Conservation (phyloP, 371 early-diverging fungal species). For the Apophysomyces trapeziformis region DNA sequence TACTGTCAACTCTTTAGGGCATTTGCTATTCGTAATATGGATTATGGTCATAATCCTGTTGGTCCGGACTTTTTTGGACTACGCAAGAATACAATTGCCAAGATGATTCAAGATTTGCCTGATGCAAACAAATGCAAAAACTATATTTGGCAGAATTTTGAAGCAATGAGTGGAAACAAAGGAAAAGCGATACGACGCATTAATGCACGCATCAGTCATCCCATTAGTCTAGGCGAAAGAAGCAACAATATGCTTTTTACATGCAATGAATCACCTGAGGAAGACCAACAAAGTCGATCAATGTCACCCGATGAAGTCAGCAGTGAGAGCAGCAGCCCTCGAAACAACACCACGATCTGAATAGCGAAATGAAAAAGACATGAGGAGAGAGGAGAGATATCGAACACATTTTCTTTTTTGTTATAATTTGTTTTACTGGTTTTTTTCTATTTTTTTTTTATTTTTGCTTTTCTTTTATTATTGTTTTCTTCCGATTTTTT, state of each 20-base stretch:
- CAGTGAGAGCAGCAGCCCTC: not conserved
- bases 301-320: conserved; percentile 3
- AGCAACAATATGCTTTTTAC: not conserved
- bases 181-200: conserved; percentile 15
- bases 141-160: conserved; percentile 74
- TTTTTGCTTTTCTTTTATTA: not conserved
- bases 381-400: conserved; percentile 9
- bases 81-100: conserved; percentile 82
- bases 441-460: not conserved
- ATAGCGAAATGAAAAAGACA: conserved; percentile 7
- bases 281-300: conserved; percentile 1
- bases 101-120: conserved; percentile 88
- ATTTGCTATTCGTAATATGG: conserved; percentile 71
- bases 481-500: not conserved
- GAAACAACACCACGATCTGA: conserved; percentile 4
- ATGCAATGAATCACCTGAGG: conserved; percentile 7
- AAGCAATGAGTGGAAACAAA: conserved; percentile 28
- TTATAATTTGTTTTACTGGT: not conserved
- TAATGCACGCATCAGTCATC: conserved; percentile 12
- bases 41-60: conserved; percentile 77
- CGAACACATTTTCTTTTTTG: not conserved
- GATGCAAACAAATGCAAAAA: conserved; percentile 72
- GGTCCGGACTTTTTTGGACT: conserved; percentile 93
- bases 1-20: conserved; percentile 19
- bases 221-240: not conserved